Evolutionary conservation across 106 monocot species (phyloP), one percentile per base, ranked within the genome.

Genomic region (Gastrodia elata): DNA sequence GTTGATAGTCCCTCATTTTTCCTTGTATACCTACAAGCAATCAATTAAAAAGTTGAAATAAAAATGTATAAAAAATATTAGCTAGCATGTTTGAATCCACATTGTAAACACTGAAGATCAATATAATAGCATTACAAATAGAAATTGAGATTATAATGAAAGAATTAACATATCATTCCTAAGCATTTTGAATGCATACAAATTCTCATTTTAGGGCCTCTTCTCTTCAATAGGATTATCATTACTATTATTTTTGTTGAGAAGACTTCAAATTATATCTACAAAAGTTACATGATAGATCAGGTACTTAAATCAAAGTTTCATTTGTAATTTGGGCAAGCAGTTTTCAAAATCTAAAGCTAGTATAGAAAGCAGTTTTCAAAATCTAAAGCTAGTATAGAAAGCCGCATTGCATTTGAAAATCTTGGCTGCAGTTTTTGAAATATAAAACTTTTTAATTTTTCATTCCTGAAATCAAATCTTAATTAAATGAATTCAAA

Each of bases 1-100:
- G 73, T 76, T 98, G 97, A 69, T 90, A 90, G 38, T 87, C 86
- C 65, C 90, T 86, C 86, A 90, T 82, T 67, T 90, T 90, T n/a
- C 90, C 90, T 46, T 90, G 86, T 80, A 90, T 90, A 76, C 90
- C 90, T 90, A 82, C 30, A 84, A 65, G 39, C 57, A 1, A 22
- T 34, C 56, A 71, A 14, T 10, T 13, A 32, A 36, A 40, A 39
- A 68, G 4, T 33, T 32, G 35, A 1, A 33, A 35, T 34, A 32
- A 33, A 9, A 27, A 24, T 35, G 35, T 33, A 46, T 2, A 18
- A 16, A 65, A 65, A 65, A 35, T 5, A 65, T 15, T 14, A 34
- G 33, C 20, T 15, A 65, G 18, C 16, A 37, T 64, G n/a, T 38
- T 67, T 67, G 22, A 67, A 67, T 18, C 22, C 18, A 0, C 16